These are phyloP conservation scores for Chlorella sorokiniana DNA, from an alignment of 139 green algal species.

Conservation along the genomic window DNA sequence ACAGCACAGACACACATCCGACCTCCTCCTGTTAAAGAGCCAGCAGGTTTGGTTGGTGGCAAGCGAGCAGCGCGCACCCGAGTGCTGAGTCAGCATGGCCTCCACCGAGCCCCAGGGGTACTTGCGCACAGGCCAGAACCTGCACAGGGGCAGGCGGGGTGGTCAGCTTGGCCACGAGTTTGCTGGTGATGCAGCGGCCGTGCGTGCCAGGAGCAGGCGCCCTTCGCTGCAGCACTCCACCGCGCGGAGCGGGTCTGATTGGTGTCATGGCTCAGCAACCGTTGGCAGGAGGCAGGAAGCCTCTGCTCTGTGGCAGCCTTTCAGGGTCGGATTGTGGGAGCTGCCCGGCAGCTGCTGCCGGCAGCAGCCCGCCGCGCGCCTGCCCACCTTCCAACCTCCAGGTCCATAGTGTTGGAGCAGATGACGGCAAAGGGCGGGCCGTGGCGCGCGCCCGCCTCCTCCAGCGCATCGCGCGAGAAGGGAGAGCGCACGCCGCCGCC, in stretches of 20 bases:
- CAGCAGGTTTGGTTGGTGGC: background rate
- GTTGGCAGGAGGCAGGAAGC: too few species aligned
- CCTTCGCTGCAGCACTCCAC: too few species aligned
- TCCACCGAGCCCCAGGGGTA: slow-evolving; percentile 61
- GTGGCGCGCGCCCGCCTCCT: slow-evolving; percentile 43
- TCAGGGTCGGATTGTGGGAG: too few species aligned
- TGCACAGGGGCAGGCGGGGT: slow-evolving; percentile 14
- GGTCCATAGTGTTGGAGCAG: slow-evolving; percentile 44
- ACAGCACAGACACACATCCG: too few species aligned
- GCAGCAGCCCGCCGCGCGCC: background rate
- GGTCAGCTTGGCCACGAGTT: too few species aligned
- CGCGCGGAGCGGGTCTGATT: too few species aligned
- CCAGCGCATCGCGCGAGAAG: slow-evolving; percentile 48
- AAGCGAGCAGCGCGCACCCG: background rate
- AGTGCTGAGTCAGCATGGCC: slow-evolving; percentile 49
- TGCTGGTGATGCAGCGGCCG: too few species aligned
- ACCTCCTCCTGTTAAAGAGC: background rate
- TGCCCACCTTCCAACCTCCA: slow-evolving; percentile 43
- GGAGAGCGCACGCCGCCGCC: slow-evolving; percentile 16
- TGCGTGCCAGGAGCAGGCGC: too few species aligned
- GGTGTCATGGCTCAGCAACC: too few species aligned
- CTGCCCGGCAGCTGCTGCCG: too few species aligned
- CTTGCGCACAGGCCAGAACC: slow-evolving; percentile 61
- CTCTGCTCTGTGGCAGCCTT: too few species aligned
- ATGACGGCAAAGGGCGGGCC: slow-evolving; percentile 58